Percentiles rank a stretch among this genome's conserved stretches.
Evolutionary conservation across 1,139 yeast species (phyloP).

Genomic region (Yamadazyma membranifaciens): DNA sequence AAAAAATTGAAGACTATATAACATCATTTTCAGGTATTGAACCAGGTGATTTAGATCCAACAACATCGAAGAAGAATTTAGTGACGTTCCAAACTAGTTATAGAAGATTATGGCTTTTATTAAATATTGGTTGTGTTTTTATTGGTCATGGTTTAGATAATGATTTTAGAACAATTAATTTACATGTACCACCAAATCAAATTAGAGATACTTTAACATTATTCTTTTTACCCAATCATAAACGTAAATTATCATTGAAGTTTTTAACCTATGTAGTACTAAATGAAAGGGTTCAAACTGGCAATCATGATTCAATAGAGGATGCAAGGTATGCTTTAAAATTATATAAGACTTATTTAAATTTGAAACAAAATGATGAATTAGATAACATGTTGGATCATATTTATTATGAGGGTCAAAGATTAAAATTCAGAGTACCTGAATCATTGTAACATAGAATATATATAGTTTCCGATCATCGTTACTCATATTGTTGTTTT

Average conservation of each 20-base stretch:
- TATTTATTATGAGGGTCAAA: conserved; percentile 75
- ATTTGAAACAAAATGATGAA: conserved; percentile 54
- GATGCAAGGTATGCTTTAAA: conserved; percentile 88
- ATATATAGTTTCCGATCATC: not conserved
- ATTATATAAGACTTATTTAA: conserved; percentile 70
- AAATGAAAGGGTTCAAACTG: conserved; percentile 77
- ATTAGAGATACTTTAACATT: conserved; percentile 87
- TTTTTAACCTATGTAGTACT: conserved; percentile 82
- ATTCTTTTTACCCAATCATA: conserved; percentile 67
- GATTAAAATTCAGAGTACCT: conserved; percentile 42
- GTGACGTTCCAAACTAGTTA: conserved; percentile 85
- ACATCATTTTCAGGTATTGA: conserved; percentile 93
- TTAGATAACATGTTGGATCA: conserved; percentile 62
- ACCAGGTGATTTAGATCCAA: conserved; percentile 83
- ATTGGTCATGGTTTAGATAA: conserved; percentile 93
- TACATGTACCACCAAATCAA: conserved; percentile 80
- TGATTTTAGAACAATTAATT: conserved; percentile 90
- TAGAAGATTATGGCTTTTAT: conserved; percentile 81
- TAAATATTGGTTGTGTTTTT: conserved; percentile 86
- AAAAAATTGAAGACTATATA: conserved; percentile 75
- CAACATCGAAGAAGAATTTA: conserved; percentile 60
- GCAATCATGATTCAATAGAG: conserved; percentile 95
- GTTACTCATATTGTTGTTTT: not conserved
- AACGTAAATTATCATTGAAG: conserved; percentile 79
- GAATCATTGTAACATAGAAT: conserved; percentile 6